Percentiles rank a stretch among this genome's conserved stretches.
These are phyloP conservation scores for Liquidambar formosana DNA, from an alignment of 164 flowering plant genomes.

Conservation along the genomic window DNA sequence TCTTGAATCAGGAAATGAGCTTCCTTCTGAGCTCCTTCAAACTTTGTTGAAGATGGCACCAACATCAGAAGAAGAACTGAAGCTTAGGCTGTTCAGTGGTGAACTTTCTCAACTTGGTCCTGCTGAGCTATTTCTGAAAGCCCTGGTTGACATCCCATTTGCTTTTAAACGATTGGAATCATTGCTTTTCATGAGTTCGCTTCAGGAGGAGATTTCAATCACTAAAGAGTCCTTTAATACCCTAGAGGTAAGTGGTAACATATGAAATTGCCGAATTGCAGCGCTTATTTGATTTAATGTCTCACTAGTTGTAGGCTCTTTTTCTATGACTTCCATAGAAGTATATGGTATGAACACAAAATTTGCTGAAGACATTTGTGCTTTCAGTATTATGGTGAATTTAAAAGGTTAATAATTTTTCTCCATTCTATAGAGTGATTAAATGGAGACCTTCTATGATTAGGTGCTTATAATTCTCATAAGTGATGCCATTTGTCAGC, in stretches of 20 bases:
- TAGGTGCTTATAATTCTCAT: background rate
- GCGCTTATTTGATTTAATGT: background rate
- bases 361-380: background rate
- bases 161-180: slow-evolving; percentile 78
- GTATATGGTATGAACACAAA: background rate
- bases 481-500: background rate
- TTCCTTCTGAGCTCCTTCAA: slow-evolving; percentile 74
- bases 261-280: slow-evolving; percentile 1
- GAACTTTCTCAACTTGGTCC: slow-evolving; percentile 74
- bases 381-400: background rate
- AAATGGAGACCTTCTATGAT: background rate
- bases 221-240: slow-evolving; percentile 66
- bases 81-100: slow-evolving; percentile 71
- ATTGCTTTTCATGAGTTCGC: slow-evolving; percentile 66
- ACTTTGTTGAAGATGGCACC: slow-evolving; percentile 88
- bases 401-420: background rate
- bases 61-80: slow-evolving; percentile 79
- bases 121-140: slow-evolving; percentile 83
- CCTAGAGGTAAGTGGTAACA: slow-evolving; percentile 82
- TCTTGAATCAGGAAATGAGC: slow-evolving; percentile 73
- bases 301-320: background rate
- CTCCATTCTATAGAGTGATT: background rate
- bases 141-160: slow-evolving; percentile 75
- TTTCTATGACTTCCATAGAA: background rate
- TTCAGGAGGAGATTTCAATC: slow-evolving; percentile 63